Base-by-base conservation (phyloP, 305 asterid species). In the Salvia sclarea region DNA sequence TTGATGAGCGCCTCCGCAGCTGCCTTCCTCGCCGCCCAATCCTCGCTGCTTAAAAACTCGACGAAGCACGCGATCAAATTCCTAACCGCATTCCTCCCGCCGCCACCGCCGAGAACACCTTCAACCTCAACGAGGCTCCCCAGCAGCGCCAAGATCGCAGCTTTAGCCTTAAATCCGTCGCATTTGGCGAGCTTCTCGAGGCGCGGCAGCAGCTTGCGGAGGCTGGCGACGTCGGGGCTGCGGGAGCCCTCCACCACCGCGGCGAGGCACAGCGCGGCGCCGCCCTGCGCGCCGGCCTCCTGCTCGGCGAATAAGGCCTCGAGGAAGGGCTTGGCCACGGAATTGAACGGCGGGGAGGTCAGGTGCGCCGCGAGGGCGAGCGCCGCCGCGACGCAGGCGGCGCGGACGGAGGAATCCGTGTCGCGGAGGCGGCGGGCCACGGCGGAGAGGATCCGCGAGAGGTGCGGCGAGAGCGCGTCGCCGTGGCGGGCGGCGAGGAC, bases 21-120 rank as follows among this genome's bases (percentile, higher is more conserved):
- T 1, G 94, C 90, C 69, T 86, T 90, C 82, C 97, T 79, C 8
- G 86, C 85, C 0, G 90, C 94, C 97, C 97, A 90, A 62, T 90
- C 97, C 20, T 88, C 90, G 73, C 89, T 84, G 10, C 87, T 73
- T 78, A 90, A 31, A 18, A 80, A 82, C 73, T 78, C 89, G 74
- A 78, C 73, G 82, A 90, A 79, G 64, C 84, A 80, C 50, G 73
- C 43, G 25, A 90, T 79, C 77, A 86, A 69, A 78, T 78, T 77
- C 70, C 60, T 84, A 40, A 79, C 73, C 66, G 61, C 75, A 62
- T 75, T 80, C 66, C 58, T 74, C 43, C 81, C 79, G 12, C 82
- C 68, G 71, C 60, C 68, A 65, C 60, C 48, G 30, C 45, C 75
- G 58, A 76, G 30, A 12, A 79, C 86, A 53, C 88, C 92, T 28